phyloP scores from a whole-genome alignment of 2,329 filamentous ascomycete genomes.

The Aspergillus sp. region DNA sequence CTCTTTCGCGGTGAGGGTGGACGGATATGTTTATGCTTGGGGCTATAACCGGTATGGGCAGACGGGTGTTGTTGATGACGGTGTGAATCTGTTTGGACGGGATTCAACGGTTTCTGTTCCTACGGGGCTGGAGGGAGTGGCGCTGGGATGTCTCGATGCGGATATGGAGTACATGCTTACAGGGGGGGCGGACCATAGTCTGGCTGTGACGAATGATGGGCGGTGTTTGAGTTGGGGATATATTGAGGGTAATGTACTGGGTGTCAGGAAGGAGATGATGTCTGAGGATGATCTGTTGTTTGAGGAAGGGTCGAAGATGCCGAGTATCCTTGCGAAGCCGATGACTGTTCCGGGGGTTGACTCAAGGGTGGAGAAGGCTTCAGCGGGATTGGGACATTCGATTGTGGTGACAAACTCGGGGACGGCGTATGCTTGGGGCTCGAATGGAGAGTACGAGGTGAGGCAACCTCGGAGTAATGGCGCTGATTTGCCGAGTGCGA shows the following conservation, averaged over 20 bases:
- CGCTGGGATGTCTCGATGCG: slow-evolving; percentile 2
- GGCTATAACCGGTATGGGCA: slow-evolving; percentile 80
- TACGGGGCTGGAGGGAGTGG: background rate
- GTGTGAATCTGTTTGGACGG: slow-evolving; percentile 47
- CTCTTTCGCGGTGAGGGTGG: slow-evolving; percentile 46
- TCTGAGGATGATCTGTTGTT: slow-evolving; percentile 2
- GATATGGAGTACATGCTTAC: background rate
- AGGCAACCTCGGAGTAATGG: background rate
- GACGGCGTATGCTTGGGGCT: slow-evolving; percentile 73
- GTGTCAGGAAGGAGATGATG: background rate
- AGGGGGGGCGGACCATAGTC: slow-evolving; percentile 22
- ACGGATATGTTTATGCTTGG: slow-evolving; percentile 62
- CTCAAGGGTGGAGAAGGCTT: background rate
- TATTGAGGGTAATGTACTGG: slow-evolving; percentile 19
- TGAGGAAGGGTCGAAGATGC: slow-evolving; percentile 6
- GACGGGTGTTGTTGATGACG: slow-evolving; percentile 64
- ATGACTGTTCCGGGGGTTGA: slow-evolving; percentile 1
- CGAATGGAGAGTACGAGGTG: slow-evolving; percentile 78
- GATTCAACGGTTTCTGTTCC: slow-evolving; percentile 26
- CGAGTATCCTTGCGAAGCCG: slow-evolving; percentile 15
- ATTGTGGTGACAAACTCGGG: slow-evolving; percentile 67
- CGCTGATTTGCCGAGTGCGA: slow-evolving; percentile 66
- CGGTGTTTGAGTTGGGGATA: slow-evolving; percentile 23
- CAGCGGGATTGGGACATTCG: slow-evolving; percentile 59
- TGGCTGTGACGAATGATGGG: slow-evolving; percentile 16